Percentiles rank a stretch among this genome's conserved stretches.
These are phyloP conservation scores for Aspergillus sparsus DNA, from an alignment of 495 filamentous ascomycete genomes.

Conservation along the genomic window DNA sequence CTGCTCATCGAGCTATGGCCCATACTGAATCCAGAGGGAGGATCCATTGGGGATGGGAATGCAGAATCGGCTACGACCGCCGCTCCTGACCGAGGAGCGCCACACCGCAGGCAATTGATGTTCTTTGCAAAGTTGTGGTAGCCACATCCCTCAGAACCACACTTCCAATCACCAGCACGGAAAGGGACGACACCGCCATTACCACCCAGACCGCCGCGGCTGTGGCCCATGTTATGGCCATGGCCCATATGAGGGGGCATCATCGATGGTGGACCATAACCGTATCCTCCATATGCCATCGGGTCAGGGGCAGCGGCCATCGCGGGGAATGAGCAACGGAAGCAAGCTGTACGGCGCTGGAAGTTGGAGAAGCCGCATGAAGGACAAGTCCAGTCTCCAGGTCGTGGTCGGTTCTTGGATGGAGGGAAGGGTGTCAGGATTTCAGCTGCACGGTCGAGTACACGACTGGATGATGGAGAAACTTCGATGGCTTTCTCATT, in stretches of 20 bases:
- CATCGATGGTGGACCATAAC: slow-evolving; percentile 77
- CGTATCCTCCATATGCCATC: slow-evolving; percentile 72
- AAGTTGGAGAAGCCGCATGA: slow-evolving; percentile 85
- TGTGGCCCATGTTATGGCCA: slow-evolving; percentile 72
- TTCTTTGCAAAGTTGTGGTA: slow-evolving; percentile 99
- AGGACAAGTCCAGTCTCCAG: slow-evolving; percentile 98
- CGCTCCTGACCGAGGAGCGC: slow-evolving; percentile 88
- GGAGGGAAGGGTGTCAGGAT: slow-evolving; percentile 96
- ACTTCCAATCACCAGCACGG: slow-evolving; percentile 98
- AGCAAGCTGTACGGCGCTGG: slow-evolving; percentile 96
- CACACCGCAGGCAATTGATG: slow-evolving; percentile 93
- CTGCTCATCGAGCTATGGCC: slow-evolving; percentile 79
- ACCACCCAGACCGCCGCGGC: slow-evolving; percentile 65
- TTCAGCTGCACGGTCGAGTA: slow-evolving; percentile 91
- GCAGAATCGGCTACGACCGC: slow-evolving; percentile 92
- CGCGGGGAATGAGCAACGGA: slow-evolving; percentile 97
- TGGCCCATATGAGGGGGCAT: slow-evolving; percentile 82
- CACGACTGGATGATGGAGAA: slow-evolving; percentile 90
- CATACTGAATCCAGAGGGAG: slow-evolving; percentile 75
- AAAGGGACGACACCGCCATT: slow-evolving; percentile 91
- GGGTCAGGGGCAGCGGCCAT: slow-evolving; percentile 75
- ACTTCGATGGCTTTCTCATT: slow-evolving; percentile 99
- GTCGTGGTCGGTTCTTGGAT: slow-evolving; percentile 95
- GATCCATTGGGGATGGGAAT: slow-evolving; percentile 88
- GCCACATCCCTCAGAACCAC: slow-evolving; percentile 93